Base-by-base conservation (phyloP, 176 grass and related monocot species). In the Leersia perrieri region DNA sequence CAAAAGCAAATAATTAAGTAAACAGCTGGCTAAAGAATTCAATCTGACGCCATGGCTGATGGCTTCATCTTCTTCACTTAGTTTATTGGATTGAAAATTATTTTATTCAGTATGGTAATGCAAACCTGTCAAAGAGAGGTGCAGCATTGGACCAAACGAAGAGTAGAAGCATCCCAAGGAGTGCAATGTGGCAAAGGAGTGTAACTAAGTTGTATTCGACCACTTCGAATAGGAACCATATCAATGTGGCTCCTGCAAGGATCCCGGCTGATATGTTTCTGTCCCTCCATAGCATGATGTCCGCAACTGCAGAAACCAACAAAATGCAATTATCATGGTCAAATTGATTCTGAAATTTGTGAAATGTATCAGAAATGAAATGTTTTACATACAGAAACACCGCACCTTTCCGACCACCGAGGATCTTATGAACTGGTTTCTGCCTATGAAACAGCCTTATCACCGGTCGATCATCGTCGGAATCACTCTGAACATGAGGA, bases 221-320 rank as follows among this genome's bases (percentile, higher is more conserved):
- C 27, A 98, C 90, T 58, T 93, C 86, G 65, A 98, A 95, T 14
- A 98, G 73, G 66, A 95, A 88, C 96, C 96, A 99, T 26, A 88
- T 44, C 42, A 80, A 3, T 3, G 96, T 93, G 11, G 84, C 87
- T 4, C 73, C 92, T 18, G 78, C 88, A 31, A 99, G 85, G 69
- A 99, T 91, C 27, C 84, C 92, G 8, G 84, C 92, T 11, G 96
- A 91, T 39, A 99, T 60, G 26, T 91, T 87, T 58, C 49, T 86
- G 55, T 93, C 18, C 83, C 87, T 86, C 96, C 96, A 99, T 53
- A 99, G 84, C 67, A 99, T 80, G 70, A 95, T 41, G 76, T 99
- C 87, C 23, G 92, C 93, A 71, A 93, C 96, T 99, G 72, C 7
- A 62, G 78, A 69, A 86, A 39, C 79, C 49, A 4, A 39, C 34